phyloP scores from a whole-genome alignment of 2,329 filamentous ascomycete genomes.

The Thielaviopsis euricoi region DNA sequence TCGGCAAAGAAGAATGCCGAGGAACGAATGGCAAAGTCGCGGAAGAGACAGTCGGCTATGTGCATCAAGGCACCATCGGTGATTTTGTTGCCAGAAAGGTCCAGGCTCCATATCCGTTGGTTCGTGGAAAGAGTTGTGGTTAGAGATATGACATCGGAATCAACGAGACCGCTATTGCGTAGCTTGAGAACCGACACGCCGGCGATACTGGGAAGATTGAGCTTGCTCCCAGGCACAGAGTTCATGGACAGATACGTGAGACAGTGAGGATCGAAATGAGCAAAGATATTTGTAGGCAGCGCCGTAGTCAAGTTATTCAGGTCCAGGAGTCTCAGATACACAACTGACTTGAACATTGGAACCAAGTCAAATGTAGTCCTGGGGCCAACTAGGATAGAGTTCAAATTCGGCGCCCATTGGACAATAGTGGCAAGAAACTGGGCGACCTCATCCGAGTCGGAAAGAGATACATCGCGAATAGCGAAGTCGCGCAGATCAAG shows the following conservation, averaged over 20 bases:
- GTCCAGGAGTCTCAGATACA: background rate
- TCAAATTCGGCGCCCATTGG: slow-evolving; percentile 4
- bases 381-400: background rate
- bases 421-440: slow-evolving; percentile 1
- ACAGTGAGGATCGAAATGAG: slow-evolving; percentile 19
- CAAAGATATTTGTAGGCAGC: slow-evolving; percentile 18
- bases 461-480: slow-evolving; percentile 1
- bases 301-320: background rate
- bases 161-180: slow-evolving; percentile 29
- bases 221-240: slow-evolving; percentile 33
- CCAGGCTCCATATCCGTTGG: slow-evolving; percentile 38
- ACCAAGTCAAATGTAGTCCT: slow-evolving; percentile 4
- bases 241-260: slow-evolving; percentile 28
- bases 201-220: slow-evolving; percentile 27
- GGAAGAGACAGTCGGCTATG: background rate
- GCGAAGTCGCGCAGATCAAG: slow-evolving; percentile 6
- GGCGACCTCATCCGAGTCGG: background rate
- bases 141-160: slow-evolving; percentile 20
- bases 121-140: slow-evolving; percentile 16
- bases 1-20: slow-evolving; percentile 26
- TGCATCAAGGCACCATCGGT: slow-evolving; percentile 22
- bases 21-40: slow-evolving; percentile 5
- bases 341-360: background rate
- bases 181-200: slow-evolving; percentile 36
- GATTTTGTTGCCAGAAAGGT: slow-evolving; percentile 35